Percentiles rank a stretch among this genome's conserved stretches.
These are phyloP conservation scores for Daldinia eschscholtzii DNA, from an alignment of 2,329 filamentous ascomycete species.

Conservation along the genomic window DNA sequence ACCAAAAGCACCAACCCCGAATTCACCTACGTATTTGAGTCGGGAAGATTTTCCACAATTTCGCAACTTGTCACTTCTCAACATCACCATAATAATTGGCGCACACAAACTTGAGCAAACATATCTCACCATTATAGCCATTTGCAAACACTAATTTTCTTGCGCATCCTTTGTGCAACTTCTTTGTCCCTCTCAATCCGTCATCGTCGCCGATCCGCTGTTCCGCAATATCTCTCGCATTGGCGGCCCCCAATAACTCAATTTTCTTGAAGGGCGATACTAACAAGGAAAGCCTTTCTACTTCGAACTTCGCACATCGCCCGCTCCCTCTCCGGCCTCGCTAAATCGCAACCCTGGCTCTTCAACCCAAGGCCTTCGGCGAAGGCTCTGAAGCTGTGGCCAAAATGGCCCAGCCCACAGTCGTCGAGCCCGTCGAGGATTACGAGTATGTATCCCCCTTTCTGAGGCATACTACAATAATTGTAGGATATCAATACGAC, in stretches of 20 bases:
- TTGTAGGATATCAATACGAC: neutral
- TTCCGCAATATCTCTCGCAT: slow-evolving; percentile 37
- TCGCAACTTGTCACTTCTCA: slow-evolving; percentile 26
- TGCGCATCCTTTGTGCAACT: slow-evolving; percentile 21
- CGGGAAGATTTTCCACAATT: slow-evolving; percentile 42
- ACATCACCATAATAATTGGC: slow-evolving; percentile 18
- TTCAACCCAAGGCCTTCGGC: slow-evolving; percentile 71
- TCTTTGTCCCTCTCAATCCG: slow-evolving; percentile 27
- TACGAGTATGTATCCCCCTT: slow-evolving; percentile 68
- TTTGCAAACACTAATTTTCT: neutral
- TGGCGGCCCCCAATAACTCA: slow-evolving; percentile 8
- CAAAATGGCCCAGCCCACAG: slow-evolving; percentile 75
- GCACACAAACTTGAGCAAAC: slow-evolving; percentile 6
- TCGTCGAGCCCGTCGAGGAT: slow-evolving; percentile 71
- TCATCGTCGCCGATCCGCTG: slow-evolving; percentile 15
- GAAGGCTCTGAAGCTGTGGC: slow-evolving; percentile 75
- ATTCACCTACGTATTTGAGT: slow-evolving; percentile 38
- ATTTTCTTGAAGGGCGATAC: slow-evolving; percentile 15
- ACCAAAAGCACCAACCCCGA: slow-evolving; percentile 21
- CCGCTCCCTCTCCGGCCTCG: slow-evolving; percentile 24
- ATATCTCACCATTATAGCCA: slow-evolving; percentile 1
- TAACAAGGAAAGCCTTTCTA: slow-evolving; percentile 7
- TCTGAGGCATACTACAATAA: neutral
- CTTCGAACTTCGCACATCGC: slow-evolving; percentile 27
- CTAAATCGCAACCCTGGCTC: slow-evolving; percentile 69